Base-by-base conservation (phyloP, 768 basidiomycete genomes). In the Leucocoprinus sp. region DNA sequence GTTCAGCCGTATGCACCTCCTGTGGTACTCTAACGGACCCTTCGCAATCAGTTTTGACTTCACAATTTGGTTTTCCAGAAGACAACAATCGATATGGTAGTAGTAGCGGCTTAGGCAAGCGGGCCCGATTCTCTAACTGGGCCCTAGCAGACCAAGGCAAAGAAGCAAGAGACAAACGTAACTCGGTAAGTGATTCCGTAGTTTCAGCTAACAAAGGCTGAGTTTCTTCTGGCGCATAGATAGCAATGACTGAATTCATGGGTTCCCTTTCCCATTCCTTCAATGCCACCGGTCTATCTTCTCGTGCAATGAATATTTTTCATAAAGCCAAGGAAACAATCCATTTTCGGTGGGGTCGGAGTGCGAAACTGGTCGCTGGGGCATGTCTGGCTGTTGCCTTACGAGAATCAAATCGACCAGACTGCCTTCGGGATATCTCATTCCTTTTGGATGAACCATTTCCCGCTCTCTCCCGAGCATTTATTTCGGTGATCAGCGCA, bases 1-100 rank as follows among this genome's bases (percentile, higher is more conserved):
- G 71, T 45, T 80, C 82, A 2, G 61, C 69, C 37, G 76, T 88
- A 49, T 90, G 87, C 61, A 75, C 75, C 9, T 42, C 50, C n/a
- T 89, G 87, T 53, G 87, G 82, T 12, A 79, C 78, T n/a, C 74
- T 90, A 15, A 67, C 64, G 8, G 78, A 86, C 54, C 69, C 84
- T 0, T 65, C 71, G 11, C 82, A 81, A 65, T 70, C 69, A 21
- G 62, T 84, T 31, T 74, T 90, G 39, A 68, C 75, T 6, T 65
- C 72, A 28, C 49, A 57, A 17, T 41, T 27, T 37, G 50, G 47
- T 18, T 67, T 74, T 50, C 52, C 56, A 17, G 68, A 71, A 50
- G 54, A 64, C 36, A 43, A 56, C 23, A 61, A 67, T 47, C 43
- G 55, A 59, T 44, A 54, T 51, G 48, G 59, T 53, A 55, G 62